Base-by-base conservation (phyloP, 116 monocot genomes). In the Trichopus zeylanicus region DNA sequence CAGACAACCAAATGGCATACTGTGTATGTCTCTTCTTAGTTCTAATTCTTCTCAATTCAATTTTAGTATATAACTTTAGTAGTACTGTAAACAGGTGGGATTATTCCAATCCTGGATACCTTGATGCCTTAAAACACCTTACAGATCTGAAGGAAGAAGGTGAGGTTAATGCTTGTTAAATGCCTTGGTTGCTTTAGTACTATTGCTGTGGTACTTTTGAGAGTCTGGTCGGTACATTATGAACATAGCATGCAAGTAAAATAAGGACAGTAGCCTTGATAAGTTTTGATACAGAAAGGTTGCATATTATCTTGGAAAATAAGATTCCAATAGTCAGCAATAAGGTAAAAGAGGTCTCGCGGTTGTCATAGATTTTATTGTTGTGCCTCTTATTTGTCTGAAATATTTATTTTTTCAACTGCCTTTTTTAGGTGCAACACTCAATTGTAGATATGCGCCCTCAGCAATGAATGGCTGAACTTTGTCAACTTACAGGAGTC, bases 371-470 rank as follows among this genome's bases (percentile, higher is more conserved):
- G 48, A 35, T 7, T 18, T n/a, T n/a, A n/a, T n/a, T 57, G 8
- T 31, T 28, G 26, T 16, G 29, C 31, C 29, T 57, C 2, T 31
- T 21, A 2, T 57, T 18, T 57, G 31, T 31, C 57, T 21, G 29
- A 31, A 0, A 31, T 33, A 16, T 29, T 10, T 29, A 16, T 9
- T 18, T 30, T 18, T n/a, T n/a, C n/a, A 13, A 33, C 28, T 59
- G 12, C 16, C 7, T 56, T 26, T 62, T 13, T 0, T 52, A 94
- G 94, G 94, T 94, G 53, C 94, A 94, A 80, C 94, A 94, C 81
- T 94, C 94, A 37, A 61, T 95, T 57, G 73, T 95, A 46, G 95
- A 95, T 70, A 90, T 95, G 90, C 86, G 95, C 26, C 95, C 95
- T 15, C 90, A 95, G 56, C 81, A 84, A 71, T 75, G 55, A 73